Percentiles rank a stretch among this genome's conserved stretches.
phyloP scores from a whole-genome alignment of 2,329 filamentous ascomycete genomes.

The Aspergillus aculeatus region DNA sequence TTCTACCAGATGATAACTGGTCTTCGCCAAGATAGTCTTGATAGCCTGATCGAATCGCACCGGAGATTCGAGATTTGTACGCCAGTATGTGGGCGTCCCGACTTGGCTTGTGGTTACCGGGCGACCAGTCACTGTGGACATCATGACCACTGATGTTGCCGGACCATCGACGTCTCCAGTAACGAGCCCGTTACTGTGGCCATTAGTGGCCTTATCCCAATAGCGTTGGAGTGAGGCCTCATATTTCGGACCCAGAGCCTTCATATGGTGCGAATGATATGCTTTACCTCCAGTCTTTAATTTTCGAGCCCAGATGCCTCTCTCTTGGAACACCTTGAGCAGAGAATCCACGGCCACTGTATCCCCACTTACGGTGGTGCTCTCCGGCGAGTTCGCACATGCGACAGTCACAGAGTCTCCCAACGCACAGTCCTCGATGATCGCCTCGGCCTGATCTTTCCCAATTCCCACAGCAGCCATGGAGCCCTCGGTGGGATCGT shows the following conservation, averaged over 20 bases:
- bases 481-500: neutral
- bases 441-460: neutral
- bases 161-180: no score
- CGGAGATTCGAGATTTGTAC: neutral
- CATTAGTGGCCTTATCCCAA: neutral
- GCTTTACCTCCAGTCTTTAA: no score
- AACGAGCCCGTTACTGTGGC: neutral
- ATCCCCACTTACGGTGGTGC: slow-evolving; percentile 23
- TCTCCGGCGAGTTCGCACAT: slow-evolving; percentile 22
- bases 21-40: neutral
- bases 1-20: neutral
- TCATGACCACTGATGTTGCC: neutral
- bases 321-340: no score
- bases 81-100: neutral
- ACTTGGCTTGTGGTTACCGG: neutral
- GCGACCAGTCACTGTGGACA: neutral
- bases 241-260: neutral
- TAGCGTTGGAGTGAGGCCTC: neutral
- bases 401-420: slow-evolving; percentile 9
- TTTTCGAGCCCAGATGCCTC: no score
- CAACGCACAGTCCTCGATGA: slow-evolving; percentile 28
- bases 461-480: neutral
- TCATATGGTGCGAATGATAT: no score
- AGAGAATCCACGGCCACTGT: no score
- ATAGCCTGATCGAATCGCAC: neutral